phyloP scores from a whole-genome alignment of 148 eudicot genomes.

The Rhododendron williamsianum region DNA sequence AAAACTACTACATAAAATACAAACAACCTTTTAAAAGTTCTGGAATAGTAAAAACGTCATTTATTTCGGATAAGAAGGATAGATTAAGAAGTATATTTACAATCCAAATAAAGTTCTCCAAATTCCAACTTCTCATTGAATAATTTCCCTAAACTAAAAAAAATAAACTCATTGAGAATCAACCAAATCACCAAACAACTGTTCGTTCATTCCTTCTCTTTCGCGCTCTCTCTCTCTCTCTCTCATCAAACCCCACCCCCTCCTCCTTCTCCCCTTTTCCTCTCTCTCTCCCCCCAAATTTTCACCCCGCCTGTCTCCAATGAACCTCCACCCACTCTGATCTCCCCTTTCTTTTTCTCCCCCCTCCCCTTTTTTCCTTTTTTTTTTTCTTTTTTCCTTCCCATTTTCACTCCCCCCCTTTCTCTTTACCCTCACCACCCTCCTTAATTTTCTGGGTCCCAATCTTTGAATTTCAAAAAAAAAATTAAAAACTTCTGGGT shows the following conservation, averaged over 20 bases:
- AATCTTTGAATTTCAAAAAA: background rate
- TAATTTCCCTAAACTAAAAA: background rate
- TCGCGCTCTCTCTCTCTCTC: background rate
- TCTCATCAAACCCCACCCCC: background rate
- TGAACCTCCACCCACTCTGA: background rate
- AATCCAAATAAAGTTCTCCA: background rate
- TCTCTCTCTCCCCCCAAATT: background rate
- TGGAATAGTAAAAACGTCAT: too few relatives aligned
- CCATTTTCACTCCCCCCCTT: background rate
- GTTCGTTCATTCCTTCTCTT: constrained; percentile 30
- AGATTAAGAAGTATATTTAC: too few relatives aligned
- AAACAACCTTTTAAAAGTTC: too few relatives aligned
- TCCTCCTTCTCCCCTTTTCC: background rate
- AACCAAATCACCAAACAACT: constrained; percentile 20
- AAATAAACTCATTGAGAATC: background rate
- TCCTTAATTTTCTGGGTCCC: background rate
- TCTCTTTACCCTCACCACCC: background rate
- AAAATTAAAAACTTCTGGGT: background rate
- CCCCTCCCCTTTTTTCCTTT: background rate
- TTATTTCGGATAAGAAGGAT: too few relatives aligned
- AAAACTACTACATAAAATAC: too few relatives aligned
- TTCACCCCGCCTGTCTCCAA: background rate
- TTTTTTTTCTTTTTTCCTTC: background rate
- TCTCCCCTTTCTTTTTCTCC: background rate
- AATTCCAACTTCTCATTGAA: background rate